Percentiles rank a stretch among this genome's conserved stretches.
Evolutionary conservation across 2,329 filamentous ascomycete genomes (phyloP).

Genomic region (Colletotrichum karsti): DNA sequence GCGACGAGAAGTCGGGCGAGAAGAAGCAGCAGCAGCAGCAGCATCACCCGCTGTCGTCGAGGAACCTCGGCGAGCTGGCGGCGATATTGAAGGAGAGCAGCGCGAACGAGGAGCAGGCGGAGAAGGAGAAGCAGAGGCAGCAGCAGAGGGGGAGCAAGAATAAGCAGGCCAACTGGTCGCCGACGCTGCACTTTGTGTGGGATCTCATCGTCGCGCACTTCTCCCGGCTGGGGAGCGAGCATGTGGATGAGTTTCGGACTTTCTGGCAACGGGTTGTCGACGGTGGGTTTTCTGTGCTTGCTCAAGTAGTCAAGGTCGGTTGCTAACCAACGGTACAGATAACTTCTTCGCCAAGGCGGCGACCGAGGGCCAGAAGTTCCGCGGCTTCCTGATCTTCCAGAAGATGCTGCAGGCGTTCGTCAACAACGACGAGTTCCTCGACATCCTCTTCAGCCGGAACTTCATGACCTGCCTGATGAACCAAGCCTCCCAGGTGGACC

Average conservation of each 20-base stretch:
- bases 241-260: slow-evolving; percentile 67
- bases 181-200: slow-evolving; percentile 90
- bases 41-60: slow-evolving; percentile 77
- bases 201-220: slow-evolving; percentile 74
- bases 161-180: slow-evolving; percentile 79
- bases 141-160: slow-evolving; percentile 44
- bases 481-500: slow-evolving; percentile 79
- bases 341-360: slow-evolving; percentile 84
- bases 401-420: slow-evolving; percentile 70
- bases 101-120: slow-evolving; percentile 58
- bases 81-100: slow-evolving; percentile 83
- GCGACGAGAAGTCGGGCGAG: slow-evolving; percentile 73
- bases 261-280: slow-evolving; percentile 92
- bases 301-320: not conserved
- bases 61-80: slow-evolving; percentile 74
- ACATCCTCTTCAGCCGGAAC: slow-evolving; percentile 81
- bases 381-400: slow-evolving; percentile 88
- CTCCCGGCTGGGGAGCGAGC: slow-evolving; percentile 44
- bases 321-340: slow-evolving; percentile 60
- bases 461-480: slow-evolving; percentile 84
- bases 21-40: slow-evolving; percentile 87
- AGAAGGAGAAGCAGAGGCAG: slow-evolving; percentile 43
- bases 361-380: slow-evolving; percentile 89
- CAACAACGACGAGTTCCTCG: slow-evolving; percentile 48
- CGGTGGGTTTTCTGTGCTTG: slow-evolving; percentile 65